These are phyloP conservation scores for Luffa aegyptiaca DNA, from an alignment of 306 rosid genomes.

Conservation along the genomic window DNA sequence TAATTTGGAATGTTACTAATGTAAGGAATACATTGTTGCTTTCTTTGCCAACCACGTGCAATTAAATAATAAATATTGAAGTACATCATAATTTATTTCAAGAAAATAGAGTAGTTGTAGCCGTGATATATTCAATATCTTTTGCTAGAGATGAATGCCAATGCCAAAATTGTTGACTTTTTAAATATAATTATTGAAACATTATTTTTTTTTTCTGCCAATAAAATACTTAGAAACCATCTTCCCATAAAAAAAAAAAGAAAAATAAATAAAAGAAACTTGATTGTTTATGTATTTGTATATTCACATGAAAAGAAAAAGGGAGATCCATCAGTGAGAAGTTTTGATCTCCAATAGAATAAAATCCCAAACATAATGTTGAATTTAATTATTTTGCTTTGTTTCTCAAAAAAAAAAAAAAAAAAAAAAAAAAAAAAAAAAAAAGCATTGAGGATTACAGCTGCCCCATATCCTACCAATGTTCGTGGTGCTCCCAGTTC, in stretches of 20 bases:
- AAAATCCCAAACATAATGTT: conserved; percentile 18
- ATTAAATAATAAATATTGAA: background rate
- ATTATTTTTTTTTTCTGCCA: background rate
- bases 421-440: too few species aligned
- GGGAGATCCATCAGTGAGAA: background rate
- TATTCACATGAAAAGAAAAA: background rate
- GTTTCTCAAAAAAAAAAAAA: too few species aligned
- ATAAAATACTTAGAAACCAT: background rate
- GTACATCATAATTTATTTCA: background rate
- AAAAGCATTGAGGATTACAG: background rate
- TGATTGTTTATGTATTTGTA: background rate
- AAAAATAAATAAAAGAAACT: background rate
- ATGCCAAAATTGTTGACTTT: background rate
- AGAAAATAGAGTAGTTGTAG: background rate
- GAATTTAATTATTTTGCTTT: background rate
- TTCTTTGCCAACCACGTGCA: background rate
- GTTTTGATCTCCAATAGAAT: conserved; percentile 13
- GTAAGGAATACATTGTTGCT: background rate
- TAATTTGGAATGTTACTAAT: background rate
- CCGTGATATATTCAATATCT: background rate
- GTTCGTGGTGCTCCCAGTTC: background rate
- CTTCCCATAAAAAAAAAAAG: background rate
- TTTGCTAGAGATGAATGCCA: background rate
- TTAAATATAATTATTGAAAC: background rate
- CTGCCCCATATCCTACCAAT: conserved; percentile 2